phyloP scores from a whole-genome alignment of 768 basidiomycete species.

The Suillus variegatus region DNA sequence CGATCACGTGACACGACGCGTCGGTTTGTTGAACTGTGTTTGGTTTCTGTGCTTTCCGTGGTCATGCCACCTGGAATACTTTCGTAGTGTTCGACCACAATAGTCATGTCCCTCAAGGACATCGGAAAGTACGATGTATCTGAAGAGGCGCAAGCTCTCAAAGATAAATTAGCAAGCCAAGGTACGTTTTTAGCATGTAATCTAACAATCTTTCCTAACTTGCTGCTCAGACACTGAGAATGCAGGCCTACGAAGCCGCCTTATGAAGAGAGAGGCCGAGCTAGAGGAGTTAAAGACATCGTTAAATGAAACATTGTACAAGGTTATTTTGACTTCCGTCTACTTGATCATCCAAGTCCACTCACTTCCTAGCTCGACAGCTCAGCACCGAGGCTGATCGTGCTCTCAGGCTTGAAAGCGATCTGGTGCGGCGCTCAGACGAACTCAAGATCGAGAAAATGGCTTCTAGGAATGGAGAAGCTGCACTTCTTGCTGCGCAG shows the following conservation, averaged over 20 bases:
- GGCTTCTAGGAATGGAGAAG: slow-evolving; percentile 51
- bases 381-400: slow-evolving; percentile 58
- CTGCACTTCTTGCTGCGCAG: slow-evolving; percentile 47
- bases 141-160: slow-evolving; percentile 37
- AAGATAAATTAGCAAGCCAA: slow-evolving; percentile 38
- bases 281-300: slow-evolving; percentile 34
- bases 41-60: slow-evolving; percentile 15
- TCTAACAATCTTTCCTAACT: background rate
- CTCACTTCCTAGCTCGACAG: slow-evolving; percentile 34
- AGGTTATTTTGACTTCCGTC: slow-evolving; percentile 27
- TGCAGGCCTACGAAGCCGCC: slow-evolving; percentile 34
- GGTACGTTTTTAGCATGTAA: slow-evolving; percentile 24
- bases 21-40: slow-evolving; percentile 27
- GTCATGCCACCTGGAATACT: background rate
- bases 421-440: slow-evolving; percentile 49
- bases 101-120: slow-evolving; percentile 39
- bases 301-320: slow-evolving; percentile 37
- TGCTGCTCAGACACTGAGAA: slow-evolving; percentile 35
- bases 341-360: slow-evolving; percentile 1
- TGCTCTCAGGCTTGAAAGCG: slow-evolving; percentile 53
- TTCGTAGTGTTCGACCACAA: slow-evolving; percentile 11
- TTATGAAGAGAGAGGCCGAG: slow-evolving; percentile 39
- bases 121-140: slow-evolving; percentile 42
- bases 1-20: slow-evolving; percentile 36
- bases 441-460: slow-evolving; percentile 59